These are phyloP conservation scores for Lentinus brumalis DNA, from an alignment of 768 basidiomycete species.

Conservation along the genomic window DNA sequence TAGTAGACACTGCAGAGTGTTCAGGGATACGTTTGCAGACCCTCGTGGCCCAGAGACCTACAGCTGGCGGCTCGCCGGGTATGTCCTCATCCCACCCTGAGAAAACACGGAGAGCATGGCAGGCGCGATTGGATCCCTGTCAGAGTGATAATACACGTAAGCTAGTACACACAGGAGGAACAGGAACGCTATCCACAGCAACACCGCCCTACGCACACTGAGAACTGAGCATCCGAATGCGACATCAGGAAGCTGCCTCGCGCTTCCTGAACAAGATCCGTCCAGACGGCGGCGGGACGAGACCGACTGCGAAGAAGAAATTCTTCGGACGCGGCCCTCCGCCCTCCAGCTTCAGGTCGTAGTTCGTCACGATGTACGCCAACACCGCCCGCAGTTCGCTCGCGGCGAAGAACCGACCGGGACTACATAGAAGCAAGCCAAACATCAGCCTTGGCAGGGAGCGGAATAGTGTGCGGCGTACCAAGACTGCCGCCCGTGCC, in stretches of 20 bases:
- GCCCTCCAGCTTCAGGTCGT: conserved; percentile 32
- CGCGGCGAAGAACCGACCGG: conserved; percentile 37
- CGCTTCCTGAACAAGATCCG: conserved; percentile 38
- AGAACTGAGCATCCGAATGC: no score
- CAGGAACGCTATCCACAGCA: no score
- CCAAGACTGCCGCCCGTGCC: conserved; percentile 19
- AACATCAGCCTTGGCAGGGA: not conserved
- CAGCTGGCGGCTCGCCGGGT: no score
- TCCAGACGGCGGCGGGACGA: conserved; percentile 24
- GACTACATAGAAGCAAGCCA: conserved; percentile 18
- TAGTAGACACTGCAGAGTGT: no score
- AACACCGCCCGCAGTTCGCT: conserved; percentile 35
- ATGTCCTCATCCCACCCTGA: no score
- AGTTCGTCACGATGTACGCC: conserved; percentile 31
- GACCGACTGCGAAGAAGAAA: conserved; percentile 5
- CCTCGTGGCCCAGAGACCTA: no score
- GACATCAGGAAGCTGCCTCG: conserved; percentile 28
- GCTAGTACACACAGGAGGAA: no score
- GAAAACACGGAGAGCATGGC: no score
- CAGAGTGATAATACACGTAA: no score
- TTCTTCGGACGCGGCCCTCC: conserved; percentile 23
- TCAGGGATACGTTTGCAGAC: no score
- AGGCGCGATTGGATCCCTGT: no score
- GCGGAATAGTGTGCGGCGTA: not conserved
- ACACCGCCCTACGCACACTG: no score